Evolutionary conservation across 1,284 basidiomycete species (phyloP), one percentile per base, ranked within the genome.

Genomic region (Trichosporon sp.): DNA sequence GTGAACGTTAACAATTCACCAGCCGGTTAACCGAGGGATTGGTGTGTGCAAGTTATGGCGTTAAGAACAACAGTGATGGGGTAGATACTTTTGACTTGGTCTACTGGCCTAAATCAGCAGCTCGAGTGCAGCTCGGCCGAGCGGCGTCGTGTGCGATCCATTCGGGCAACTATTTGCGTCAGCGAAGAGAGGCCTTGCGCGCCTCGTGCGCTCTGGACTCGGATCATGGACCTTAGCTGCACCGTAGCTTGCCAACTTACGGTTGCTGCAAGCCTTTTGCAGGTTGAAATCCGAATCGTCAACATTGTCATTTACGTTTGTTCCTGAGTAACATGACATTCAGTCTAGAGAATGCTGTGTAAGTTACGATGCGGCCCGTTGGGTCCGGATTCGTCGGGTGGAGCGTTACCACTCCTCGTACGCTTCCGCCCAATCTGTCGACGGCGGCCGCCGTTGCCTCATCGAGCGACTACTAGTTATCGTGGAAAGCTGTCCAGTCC

Each of bases 311-410:
- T 54, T 27, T 54, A 54, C 49, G 49, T 54, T 29, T 54, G 49
- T 54, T 27, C 49, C 49, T 54, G 49, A 54, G 49, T 54, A 27
- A 29, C 49, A 31, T 54, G 49, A 27, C 49, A 54, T 54, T 54
- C 49, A 54, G 10, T 54, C 27, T n/a, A 27, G 25, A 27, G 49
- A 54, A 54, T 54, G 49, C 49, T 54, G 49, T 54, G 49, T n/a
- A 54, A 29, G 25, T 54, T 29, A 13, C 49, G 46, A 34, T 14
- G 23, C 46, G 25, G 27, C 23, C 46, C 25, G 14, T 23, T 23
- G 23, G 46, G 46, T 25, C 25, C 49, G 49, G 37, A 19, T n/a
- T 19, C 37, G 37, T 7, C 16, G n/a, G 27, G 49, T 29, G 49
- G 49, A 54, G 49, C 49, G 49, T 54, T 27, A 54, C 49, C 19